Base-by-base conservation (phyloP, 495 filamentous ascomycete species). In the Neurospora hispaniola region DNA sequence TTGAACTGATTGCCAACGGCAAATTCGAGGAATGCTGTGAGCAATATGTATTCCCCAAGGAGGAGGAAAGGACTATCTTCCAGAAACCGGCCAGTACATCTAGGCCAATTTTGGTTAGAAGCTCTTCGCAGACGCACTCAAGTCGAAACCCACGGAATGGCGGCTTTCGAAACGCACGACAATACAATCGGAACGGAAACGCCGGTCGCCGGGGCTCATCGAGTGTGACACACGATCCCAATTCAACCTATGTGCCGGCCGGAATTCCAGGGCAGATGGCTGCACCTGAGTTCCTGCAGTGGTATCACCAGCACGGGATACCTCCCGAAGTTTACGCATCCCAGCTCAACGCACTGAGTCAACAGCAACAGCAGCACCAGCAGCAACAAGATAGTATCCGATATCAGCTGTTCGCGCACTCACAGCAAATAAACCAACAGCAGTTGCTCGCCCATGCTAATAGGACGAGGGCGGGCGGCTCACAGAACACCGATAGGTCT, bases 21-120 rank as follows among this genome's bases (percentile, higher is more conserved):
- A 90, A 94, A 76, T 84, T 98, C 42, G 89, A 88, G 5, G 88
- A 90, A 71, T 94, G 92, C 79, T 97, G 94, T 78, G 91, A 92
- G 77, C 87, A 94, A 77, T 98, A 91, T 76, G 88, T 91, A 46
- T 98, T 90, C 76, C 96, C 96, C 3, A 89, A 89, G 48, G 91
- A 96, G 76, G 93, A 97, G 78, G 90, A 92, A 76, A 89, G 88
- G 69, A 66, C 54, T 8, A 85, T 90, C 23, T 94, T 88, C 80
- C 89, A 96, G 76, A 90, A 91, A 80, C 93, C 93, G 0, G 71
- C 86, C 76, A 59, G 85, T 80, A 73, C 84, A 83, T 75, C 85
- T 74, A 77, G 84, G 41, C 82, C 85, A 78, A 71, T 84, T 27
- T 77, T 86, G 18, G 48, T 88, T 41, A 84, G 88, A 69, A 88